Conservation (phyloP, 768 basidiomycete genomes). For the Sistotremastrum suecicum region DNA sequence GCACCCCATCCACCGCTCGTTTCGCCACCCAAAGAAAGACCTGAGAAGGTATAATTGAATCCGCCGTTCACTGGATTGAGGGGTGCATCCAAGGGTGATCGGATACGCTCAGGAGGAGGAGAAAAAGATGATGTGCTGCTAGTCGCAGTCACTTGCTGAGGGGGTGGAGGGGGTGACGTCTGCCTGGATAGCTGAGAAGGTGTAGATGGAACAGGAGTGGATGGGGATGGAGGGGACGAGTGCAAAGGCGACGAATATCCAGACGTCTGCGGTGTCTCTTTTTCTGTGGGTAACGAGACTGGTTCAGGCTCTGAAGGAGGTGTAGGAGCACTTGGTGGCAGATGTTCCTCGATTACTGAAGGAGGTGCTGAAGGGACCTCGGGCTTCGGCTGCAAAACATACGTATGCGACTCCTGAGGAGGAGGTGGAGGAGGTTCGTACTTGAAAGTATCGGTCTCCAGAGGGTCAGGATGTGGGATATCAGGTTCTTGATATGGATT, state of each 20-base stretch:
- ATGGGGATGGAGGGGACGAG: background rate
- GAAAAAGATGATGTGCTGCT: background rate
- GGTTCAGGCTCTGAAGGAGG: conserved; percentile 3
- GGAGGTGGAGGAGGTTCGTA: background rate
- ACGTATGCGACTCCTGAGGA: background rate
- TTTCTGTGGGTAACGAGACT: no score
- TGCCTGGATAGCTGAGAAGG: background rate
- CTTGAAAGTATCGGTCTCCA: background rate
- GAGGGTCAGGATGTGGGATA: no score
- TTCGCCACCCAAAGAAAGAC: conserved; percentile 35
- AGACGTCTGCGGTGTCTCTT: background rate
- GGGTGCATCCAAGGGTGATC: background rate
- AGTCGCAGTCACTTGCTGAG: background rate
- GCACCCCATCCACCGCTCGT: conserved; percentile 37
- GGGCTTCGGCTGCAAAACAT: background rate
- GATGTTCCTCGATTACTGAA: background rate
- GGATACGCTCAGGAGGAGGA: background rate
- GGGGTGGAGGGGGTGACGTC: background rate
- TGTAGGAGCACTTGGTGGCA: background rate
- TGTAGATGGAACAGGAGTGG: background rate
- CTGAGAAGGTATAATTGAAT: conserved; percentile 25
- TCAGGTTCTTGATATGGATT: background rate
- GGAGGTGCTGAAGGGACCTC: background rate
- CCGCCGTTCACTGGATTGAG: conserved; percentile 2
- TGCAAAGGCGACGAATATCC: background rate